Percentiles rank a stretch among this genome's conserved stretches.
Evolutionary conservation across 1,284 basidiomycete genomes (phyloP).

Genomic region (Ceratobasidium sp.): DNA sequence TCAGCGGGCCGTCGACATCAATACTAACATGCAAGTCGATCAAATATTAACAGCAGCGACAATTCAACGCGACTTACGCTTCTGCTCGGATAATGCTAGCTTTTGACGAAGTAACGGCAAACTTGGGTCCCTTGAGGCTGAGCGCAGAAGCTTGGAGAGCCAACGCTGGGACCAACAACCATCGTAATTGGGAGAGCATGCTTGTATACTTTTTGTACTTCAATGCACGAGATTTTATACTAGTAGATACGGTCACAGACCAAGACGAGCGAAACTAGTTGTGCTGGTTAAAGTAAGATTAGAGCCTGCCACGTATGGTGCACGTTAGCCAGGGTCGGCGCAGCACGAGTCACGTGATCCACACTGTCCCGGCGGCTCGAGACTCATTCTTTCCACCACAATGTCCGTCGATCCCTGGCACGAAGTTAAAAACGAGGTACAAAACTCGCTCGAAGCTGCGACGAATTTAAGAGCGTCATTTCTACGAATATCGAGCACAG

Average conservation of each 20-base stretch:
- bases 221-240: neutral
- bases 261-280: neutral
- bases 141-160: constrained; percentile 26
- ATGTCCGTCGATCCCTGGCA: constrained; percentile 70
- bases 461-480: constrained; percentile 75
- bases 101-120: constrained; percentile 26
- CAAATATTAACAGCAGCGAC: neutral
- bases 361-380: neutral
- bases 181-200: constrained; percentile 21
- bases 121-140: constrained; percentile 27
- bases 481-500: constrained; percentile 74
- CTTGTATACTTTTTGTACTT: neutral
- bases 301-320: constrained; percentile 21
- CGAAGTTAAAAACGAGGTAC: constrained; percentile 78
- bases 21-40: neutral
- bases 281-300: neutral
- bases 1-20: constrained; percentile 2
- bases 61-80: neutral
- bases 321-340: neutral
- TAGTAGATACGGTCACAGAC: neutral
- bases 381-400: neutral
- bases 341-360: constrained; percentile 6
- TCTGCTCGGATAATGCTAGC: constrained; percentile 29
- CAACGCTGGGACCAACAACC: constrained; percentile 16
- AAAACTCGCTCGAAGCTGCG: constrained; percentile 70